phyloP scores from a whole-genome alignment of 257 asterid species.

The Buddleja alternifolia region DNA sequence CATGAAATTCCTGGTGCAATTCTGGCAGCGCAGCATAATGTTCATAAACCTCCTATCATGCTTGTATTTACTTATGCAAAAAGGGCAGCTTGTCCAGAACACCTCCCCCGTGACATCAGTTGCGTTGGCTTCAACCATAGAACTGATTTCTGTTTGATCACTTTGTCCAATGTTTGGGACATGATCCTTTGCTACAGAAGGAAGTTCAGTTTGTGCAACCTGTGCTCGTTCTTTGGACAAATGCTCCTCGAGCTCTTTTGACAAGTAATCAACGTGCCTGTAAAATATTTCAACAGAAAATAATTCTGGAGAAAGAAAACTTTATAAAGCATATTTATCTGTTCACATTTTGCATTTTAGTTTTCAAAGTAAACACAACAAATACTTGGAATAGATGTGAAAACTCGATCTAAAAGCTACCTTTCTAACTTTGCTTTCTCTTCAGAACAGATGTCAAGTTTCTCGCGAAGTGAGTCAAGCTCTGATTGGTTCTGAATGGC shows the following conservation, averaged over 20 bases:
- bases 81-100: too few relatives aligned
- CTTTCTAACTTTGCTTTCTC: constrained; percentile 84
- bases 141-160: constrained; percentile 76
- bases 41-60: too few relatives aligned
- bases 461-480: constrained; percentile 73
- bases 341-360: not conserved
- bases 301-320: not conserved
- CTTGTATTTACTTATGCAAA: too few relatives aligned
- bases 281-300: constrained; percentile 22
- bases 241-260: constrained; percentile 65
- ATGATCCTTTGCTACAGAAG: constrained; percentile 39
- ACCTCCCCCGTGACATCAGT: too few relatives aligned
- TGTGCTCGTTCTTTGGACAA: constrained; percentile 40
- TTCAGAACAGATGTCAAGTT: constrained; percentile 58
- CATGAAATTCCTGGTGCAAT: too few relatives aligned
- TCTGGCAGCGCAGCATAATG: too few relatives aligned
- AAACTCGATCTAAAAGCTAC: constrained; percentile 38
- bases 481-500: constrained; percentile 96
- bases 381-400: not conserved
- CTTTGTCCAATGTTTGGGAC: constrained; percentile 41
- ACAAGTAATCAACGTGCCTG: constrained; percentile 71
- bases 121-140: constrained; percentile 97
- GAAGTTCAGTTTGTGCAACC: constrained; percentile 36
- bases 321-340: not conserved
- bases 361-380: too few relatives aligned